Evolutionary conservation across 148 eudicot species (phyloP).

Genomic region (Camellia japonica): DNA sequence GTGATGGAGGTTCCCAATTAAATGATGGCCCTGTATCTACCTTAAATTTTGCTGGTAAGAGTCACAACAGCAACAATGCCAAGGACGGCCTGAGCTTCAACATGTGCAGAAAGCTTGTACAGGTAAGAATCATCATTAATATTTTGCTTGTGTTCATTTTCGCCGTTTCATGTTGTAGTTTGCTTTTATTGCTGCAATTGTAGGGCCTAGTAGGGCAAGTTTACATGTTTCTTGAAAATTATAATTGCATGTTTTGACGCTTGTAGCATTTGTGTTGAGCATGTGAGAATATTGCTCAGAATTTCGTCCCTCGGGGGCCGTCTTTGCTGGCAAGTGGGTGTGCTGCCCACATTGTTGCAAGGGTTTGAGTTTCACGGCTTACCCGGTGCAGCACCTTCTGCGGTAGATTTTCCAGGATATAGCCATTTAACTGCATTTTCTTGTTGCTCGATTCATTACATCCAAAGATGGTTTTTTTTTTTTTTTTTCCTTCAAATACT

Average conservation of each 20-base stretch:
- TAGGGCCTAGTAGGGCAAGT: neutral
- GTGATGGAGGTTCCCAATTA: constrained; percentile 13
- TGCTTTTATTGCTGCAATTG: neutral
- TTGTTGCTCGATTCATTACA: too few relatives aligned
- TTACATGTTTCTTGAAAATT: too few relatives aligned
- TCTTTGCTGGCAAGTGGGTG: too few relatives aligned
- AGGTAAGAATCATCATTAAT: constrained; percentile 36
- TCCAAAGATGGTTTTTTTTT: too few relatives aligned
- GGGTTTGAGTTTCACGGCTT: too few relatives aligned
- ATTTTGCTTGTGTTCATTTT: neutral
- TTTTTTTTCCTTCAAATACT: too few relatives aligned
- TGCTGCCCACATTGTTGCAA: too few relatives aligned
- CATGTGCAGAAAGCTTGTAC: constrained; percentile 80
- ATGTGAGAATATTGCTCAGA: neutral
- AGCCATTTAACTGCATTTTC: neutral
- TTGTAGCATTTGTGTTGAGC: neutral
- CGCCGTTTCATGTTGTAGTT: neutral
- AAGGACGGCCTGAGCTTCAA: constrained; percentile 75
- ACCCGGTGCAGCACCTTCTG: too few relatives aligned
- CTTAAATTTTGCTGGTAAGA: constrained; percentile 29
- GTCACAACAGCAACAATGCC: constrained; percentile 31
- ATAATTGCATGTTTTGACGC: neutral
- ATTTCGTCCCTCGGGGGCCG: neutral
- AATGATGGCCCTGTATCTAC: constrained; percentile 24
- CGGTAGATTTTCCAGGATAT: too few relatives aligned